Evolutionary conservation across 805 yeast species (phyloP).

Genomic region (Candida golubevii): DNA sequence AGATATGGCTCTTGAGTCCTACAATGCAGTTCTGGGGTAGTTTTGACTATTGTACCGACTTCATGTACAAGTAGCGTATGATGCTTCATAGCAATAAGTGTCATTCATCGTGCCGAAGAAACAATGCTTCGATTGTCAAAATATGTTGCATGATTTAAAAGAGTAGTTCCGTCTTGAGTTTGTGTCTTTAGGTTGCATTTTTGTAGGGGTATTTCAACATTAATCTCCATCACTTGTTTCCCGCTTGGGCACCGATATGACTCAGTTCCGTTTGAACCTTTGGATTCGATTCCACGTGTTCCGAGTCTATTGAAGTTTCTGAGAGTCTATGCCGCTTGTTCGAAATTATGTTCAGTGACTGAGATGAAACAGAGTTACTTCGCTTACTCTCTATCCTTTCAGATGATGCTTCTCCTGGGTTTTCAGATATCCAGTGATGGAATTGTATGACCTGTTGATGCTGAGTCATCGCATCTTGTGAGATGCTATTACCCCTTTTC

Average conservation of each 20-base stretch:
- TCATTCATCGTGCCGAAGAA: too few relatives aligned
- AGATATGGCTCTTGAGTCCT: constrained; percentile 16
- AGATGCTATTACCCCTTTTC: constrained; percentile 28
- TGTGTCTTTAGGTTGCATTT: too few relatives aligned
- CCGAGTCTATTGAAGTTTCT: constrained; percentile 8
- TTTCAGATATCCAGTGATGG: constrained; percentile 54
- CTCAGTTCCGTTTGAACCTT: too few relatives aligned
- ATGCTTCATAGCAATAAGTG: too few relatives aligned
- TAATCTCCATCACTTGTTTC: not conserved
- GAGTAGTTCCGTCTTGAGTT: too few relatives aligned
- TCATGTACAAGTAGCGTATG: too few relatives aligned
- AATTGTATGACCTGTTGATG: constrained; percentile 52
- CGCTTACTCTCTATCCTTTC: constrained; percentile 7
- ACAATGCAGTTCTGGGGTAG: not conserved
- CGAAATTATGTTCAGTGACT: constrained; percentile 8
- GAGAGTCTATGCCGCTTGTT: constrained; percentile 37
- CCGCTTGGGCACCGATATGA: too few relatives aligned
- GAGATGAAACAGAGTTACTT: constrained; percentile 5
- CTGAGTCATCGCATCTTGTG: constrained; percentile 43
- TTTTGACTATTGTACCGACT: too few relatives aligned
- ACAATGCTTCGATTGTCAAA: too few relatives aligned
- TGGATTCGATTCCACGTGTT: not conserved
- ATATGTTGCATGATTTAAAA: too few relatives aligned
- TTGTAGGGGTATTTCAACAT: too few relatives aligned
- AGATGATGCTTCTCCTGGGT: constrained; percentile 15